phyloP scores from a whole-genome alignment of 352 stramenopile genomes.

The Phytophthora sp. region DNA sequence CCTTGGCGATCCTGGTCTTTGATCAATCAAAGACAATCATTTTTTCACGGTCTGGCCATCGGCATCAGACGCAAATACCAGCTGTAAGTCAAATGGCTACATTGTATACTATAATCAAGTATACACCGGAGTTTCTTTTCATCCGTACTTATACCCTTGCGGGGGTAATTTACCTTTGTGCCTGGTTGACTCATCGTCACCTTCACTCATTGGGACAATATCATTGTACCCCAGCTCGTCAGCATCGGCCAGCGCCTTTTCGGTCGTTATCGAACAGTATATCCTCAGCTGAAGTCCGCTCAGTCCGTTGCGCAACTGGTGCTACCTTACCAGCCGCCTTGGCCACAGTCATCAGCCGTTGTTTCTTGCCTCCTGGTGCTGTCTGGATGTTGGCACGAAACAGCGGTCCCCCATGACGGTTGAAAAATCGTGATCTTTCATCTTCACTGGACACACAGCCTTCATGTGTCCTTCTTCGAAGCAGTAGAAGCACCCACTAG shows the following conservation, averaged over 20 bases:
- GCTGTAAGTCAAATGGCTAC: too few species aligned
- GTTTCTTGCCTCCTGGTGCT: background rate
- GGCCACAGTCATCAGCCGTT: background rate
- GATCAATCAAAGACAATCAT: too few species aligned
- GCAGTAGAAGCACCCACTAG: constrained; percentile 4
- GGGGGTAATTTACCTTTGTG: too few species aligned
- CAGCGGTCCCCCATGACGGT: background rate
- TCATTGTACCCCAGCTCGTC: background rate
- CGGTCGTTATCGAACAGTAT: background rate
- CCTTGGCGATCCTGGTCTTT: too few species aligned
- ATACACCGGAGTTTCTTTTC: too few species aligned
- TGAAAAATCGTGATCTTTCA: background rate
- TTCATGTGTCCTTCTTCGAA: constrained; percentile 12
- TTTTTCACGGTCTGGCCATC: too few species aligned
- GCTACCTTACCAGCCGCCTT: too few species aligned
- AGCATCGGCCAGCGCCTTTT: background rate
- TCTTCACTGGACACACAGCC: constrained; percentile 1
- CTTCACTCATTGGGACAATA: background rate
- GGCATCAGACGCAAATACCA: too few species aligned
- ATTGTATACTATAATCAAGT: too few species aligned
- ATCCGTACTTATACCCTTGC: too few species aligned
- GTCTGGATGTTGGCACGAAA: background rate
- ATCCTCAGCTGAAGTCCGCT: background rate
- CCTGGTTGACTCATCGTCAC: background rate
- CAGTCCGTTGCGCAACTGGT: too few species aligned